Conservation (phyloP, 306 rosid species). For the Ormosia semicastrata region DNA sequence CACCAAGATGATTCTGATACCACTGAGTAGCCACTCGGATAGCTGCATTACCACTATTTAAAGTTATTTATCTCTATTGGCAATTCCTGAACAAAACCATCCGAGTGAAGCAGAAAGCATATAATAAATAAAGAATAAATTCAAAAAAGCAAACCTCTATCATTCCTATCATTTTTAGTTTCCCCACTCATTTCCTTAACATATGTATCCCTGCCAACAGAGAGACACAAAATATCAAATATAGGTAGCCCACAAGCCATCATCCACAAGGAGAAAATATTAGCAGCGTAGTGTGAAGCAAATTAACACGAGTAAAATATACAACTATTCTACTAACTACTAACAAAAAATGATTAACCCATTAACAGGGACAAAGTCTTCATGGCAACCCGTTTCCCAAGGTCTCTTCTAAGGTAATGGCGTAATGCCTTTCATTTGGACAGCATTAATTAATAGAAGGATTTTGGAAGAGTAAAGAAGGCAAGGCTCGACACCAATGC, state of each 20-base stretch:
- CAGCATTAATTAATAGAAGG: background rate
- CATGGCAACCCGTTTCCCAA: background rate
- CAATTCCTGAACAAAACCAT: constrained; percentile 10
- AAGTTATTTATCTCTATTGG: constrained; percentile 25
- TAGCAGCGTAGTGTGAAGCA: background rate
- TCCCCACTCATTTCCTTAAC: constrained; percentile 86
- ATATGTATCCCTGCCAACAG: constrained; percentile 77
- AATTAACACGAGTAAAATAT: background rate
- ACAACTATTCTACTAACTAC: background rate
- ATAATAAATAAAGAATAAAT: constrained; percentile 20
- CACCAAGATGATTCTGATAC: constrained; percentile 95
- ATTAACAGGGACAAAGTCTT: background rate
- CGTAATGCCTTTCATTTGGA: background rate
- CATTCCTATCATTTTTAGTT: constrained; percentile 90
- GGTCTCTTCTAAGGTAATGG: background rate
- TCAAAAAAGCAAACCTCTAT: constrained; percentile 73
- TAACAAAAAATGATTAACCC: background rate
- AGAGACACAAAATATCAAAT: background rate
- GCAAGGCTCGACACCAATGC: background rate
- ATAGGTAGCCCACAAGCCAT: background rate
- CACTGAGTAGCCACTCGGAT: constrained; percentile 93
- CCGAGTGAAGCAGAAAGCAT: background rate
- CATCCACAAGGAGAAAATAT: background rate
- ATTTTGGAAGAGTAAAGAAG: background rate
- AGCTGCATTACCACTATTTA: constrained; percentile 55